Percentiles rank a stretch among this genome's conserved stretches.
These are phyloP conservation scores for Diaporthe australafricana DNA, from an alignment of 2,329 filamentous ascomycete species.

Conservation along the genomic window DNA sequence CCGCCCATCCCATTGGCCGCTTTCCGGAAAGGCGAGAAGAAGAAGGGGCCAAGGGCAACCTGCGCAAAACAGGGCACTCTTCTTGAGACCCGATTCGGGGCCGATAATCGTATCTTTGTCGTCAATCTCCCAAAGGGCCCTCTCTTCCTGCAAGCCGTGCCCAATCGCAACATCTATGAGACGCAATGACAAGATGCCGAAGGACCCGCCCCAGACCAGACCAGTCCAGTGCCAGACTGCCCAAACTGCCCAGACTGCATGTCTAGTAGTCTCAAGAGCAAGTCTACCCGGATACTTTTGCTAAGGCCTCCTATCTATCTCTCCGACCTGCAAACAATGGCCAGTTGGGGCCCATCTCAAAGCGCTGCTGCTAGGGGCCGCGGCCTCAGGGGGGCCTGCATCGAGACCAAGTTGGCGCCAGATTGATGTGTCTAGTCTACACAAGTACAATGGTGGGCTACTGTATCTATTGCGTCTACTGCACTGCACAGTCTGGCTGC, in stretches of 20 bases:
- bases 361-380: neutral
- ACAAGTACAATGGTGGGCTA: neutral
- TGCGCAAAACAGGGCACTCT: neutral
- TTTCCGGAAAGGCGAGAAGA: slow-evolving; percentile 18
- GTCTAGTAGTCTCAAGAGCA: neutral
- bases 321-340: neutral
- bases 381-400: neutral
- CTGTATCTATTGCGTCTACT: neutral
- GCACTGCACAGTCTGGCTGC: neutral
- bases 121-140: slow-evolving; percentile 18
- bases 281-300: neutral
- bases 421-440: neutral
- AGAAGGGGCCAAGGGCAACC: neutral
- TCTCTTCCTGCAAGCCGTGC: slow-evolving; percentile 11
- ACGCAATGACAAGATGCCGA: slow-evolving; percentile 20
- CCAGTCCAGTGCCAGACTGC: neutral
- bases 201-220: slow-evolving; percentile 16
- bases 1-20: neutral
- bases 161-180: slow-evolving; percentile 15
- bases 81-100: slow-evolving; percentile 1
- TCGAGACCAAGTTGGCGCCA: neutral
- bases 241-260: neutral
- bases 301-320: neutral
- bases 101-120: slow-evolving; percentile 7
- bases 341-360: neutral